phyloP scores from a whole-genome alignment of 495 filamentous ascomycete genomes.

The Echria macrotheca region DNA sequence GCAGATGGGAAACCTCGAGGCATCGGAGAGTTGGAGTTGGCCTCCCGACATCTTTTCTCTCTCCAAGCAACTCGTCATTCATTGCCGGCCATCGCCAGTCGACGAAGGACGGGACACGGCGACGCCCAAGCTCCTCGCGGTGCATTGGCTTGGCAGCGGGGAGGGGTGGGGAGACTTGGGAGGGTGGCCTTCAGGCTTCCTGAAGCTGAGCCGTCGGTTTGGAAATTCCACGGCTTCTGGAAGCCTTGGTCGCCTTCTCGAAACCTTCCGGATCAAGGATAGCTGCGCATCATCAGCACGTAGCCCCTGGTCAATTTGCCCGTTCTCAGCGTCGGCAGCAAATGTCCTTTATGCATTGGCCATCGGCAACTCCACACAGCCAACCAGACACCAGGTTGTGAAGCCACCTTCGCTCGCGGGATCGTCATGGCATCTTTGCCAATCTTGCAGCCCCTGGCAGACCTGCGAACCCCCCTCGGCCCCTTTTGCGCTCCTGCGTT shows the following conservation, averaged over 20 bases:
- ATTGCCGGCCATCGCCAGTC: background rate
- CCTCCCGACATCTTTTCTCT: background rate
- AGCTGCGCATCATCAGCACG: slow-evolving; percentile 5
- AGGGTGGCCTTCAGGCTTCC: too few relatives aligned
- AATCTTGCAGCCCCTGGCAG: slow-evolving; percentile 9
- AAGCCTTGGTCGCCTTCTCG: slow-evolving; percentile 23
- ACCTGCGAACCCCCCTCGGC: slow-evolving; percentile 1
- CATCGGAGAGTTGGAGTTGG: background rate
- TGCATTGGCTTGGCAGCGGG: slow-evolving; percentile 15
- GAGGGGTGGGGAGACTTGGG: background rate
- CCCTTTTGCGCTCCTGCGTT: slow-evolving; percentile 13
- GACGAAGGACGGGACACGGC: slow-evolving; percentile 6
- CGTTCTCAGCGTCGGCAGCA: slow-evolving; percentile 3
- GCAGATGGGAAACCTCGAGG: background rate
- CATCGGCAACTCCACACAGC: slow-evolving; percentile 20
- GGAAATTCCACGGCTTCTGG: slow-evolving; percentile 18
- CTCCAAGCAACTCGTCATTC: background rate
- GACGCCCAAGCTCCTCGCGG: slow-evolving; percentile 2
- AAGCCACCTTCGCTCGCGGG: slow-evolving; percentile 4
- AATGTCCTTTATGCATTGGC: slow-evolving; percentile 18
- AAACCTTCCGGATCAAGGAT: slow-evolving; percentile 16
- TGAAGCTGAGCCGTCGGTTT: slow-evolving; percentile 8
- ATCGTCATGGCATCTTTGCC: slow-evolving; percentile 5
- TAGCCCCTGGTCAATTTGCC: slow-evolving; percentile 11
- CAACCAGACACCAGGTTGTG: slow-evolving; percentile 15